Evolutionary conservation across 2,329 filamentous ascomycete species (phyloP).

Genomic region (Domatiomyces catenatus): DNA sequence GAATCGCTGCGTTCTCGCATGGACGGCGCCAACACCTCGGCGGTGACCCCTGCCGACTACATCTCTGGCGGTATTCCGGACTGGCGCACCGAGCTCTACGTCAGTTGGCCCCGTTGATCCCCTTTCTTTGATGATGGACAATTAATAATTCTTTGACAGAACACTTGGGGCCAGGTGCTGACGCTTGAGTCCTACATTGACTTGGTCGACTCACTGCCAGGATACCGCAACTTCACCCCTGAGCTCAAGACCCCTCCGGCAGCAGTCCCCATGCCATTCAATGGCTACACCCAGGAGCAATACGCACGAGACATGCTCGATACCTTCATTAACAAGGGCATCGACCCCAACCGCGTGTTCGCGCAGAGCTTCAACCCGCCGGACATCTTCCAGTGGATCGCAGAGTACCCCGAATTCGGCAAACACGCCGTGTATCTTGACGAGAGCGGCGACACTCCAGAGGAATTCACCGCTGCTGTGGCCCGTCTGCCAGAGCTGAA

Average conservation of each 20-base stretch:
- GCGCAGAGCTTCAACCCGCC: constrained; percentile 51
- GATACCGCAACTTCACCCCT: constrained; percentile 43
- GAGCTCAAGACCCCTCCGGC: constrained; percentile 49
- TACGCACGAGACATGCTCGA: constrained; percentile 52
- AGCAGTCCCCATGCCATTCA: constrained; percentile 55
- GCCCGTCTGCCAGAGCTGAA: constrained; percentile 42
- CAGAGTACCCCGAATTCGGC: constrained; percentile 44
- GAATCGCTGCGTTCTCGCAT: constrained; percentile 55
- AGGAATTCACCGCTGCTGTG: constrained; percentile 39
- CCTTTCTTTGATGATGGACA: neutral
- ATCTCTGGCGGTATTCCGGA: constrained; percentile 43
- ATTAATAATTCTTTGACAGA: constrained; percentile 1
- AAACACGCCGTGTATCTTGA: constrained; percentile 51
- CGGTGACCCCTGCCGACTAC: constrained; percentile 43
- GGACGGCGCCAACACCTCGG: constrained; percentile 45
- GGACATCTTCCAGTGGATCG: constrained; percentile 53
- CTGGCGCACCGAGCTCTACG: constrained; percentile 15
- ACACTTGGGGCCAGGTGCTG: constrained; percentile 43
- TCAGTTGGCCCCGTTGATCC: neutral
- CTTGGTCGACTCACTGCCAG: constrained; percentile 40
- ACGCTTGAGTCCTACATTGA: constrained; percentile 48
- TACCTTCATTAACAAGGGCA: constrained; percentile 39
- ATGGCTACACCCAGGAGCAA: constrained; percentile 47
- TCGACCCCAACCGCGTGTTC: constrained; percentile 41
- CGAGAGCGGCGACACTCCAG: constrained; percentile 40